A percentile compares a stretch with the other conserved stretches of the same genome.
These are phyloP conservation scores for Cercospora brassicicola DNA, from an alignment of 2,329 filamentous ascomycete species.

Conservation along the genomic window DNA sequence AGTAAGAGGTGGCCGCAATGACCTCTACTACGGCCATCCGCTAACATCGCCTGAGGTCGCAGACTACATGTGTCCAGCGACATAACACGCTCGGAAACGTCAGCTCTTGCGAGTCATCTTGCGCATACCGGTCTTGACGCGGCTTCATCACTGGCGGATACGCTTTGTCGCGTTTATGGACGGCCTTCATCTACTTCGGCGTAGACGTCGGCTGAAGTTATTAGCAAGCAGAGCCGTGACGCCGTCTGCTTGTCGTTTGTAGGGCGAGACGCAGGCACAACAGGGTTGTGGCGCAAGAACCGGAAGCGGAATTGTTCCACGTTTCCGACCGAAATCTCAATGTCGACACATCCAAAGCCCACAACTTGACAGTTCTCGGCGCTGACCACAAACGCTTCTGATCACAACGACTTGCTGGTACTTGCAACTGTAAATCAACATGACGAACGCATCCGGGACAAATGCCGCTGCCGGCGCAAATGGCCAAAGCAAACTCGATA, in stretches of 20 bases:
- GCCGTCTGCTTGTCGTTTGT: not conserved
- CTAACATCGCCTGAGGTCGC: not conserved
- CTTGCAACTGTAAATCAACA: not conserved
- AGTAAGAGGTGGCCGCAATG: not conserved
- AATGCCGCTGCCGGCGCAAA: conserved; percentile 14
- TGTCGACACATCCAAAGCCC: not conserved
- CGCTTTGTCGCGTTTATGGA: not conserved
- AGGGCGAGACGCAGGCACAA: not conserved
- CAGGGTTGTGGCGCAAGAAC: not conserved
- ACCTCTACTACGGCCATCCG: not conserved
- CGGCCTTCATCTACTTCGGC: not conserved
- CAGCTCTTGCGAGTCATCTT: not conserved
- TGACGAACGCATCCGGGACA: not conserved
- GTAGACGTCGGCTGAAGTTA: not conserved
- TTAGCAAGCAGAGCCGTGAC: not conserved
- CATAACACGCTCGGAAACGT: not conserved
- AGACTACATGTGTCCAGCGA: not conserved
- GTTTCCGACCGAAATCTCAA: not conserved
- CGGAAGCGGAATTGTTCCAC: conserved; percentile 6
- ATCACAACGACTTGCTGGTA: not conserved
- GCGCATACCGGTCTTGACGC: not conserved
- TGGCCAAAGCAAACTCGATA: conserved; percentile 24
- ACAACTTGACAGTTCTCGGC: not conserved
- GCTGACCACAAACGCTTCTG: not conserved
- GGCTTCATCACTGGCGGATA: not conserved